Percentiles rank a stretch among this genome's conserved stretches.
These are phyloP conservation scores for Rosa hybrid DNA, from an alignment of 331 rosid genomes.

Conservation along the genomic window DNA sequence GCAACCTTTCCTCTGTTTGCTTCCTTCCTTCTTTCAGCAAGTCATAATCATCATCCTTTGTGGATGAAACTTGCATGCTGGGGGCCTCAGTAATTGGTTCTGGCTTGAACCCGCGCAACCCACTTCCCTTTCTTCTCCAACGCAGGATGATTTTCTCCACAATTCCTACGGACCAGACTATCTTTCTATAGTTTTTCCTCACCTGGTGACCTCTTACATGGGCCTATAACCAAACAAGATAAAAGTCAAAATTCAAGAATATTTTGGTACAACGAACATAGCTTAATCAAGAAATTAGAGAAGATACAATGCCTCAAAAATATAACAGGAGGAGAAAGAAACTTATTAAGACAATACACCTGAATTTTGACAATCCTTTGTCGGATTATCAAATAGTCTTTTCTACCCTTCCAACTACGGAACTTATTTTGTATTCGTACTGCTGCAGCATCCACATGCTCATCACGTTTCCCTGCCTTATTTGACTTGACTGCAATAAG, in stretches of 20 bases:
- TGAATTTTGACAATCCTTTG: conserved; percentile 79
- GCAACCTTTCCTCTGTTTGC: conserved; percentile 79
- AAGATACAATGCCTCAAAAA: neutral
- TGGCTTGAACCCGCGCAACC: conserved; percentile 79
- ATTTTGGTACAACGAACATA: neutral
- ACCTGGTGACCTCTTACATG: conserved; percentile 95
- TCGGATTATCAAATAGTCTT: conserved; percentile 64
- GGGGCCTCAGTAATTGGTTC: conserved; percentile 49
- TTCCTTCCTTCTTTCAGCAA: conserved; percentile 76
- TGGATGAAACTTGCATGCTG: conserved; percentile 39
- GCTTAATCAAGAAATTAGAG: neutral
- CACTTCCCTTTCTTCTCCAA: conserved; percentile 87
- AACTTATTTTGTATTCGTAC: conserved; percentile 74
- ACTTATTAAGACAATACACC: conserved; percentile 36
- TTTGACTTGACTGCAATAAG: conserved; percentile 41
- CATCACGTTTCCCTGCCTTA: conserved; percentile 46
- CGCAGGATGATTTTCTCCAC: conserved; percentile 78
- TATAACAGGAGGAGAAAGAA: neutral
- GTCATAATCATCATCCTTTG: conserved; percentile 65
- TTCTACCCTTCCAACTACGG: conserved; percentile 84
- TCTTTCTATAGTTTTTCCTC: conserved; percentile 59
- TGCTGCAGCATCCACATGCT: conserved; percentile 72
- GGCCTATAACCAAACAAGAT: conserved; percentile 47
- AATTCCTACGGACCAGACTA: conserved; percentile 82
- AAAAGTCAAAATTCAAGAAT: conserved; percentile 19